A percentile compares a stretch with the other conserved stretches of the same genome.
These are phyloP conservation scores for Ophioceras dolichostomum DNA, from an alignment of 2,329 filamentous ascomycete genomes.

Conservation along the genomic window DNA sequence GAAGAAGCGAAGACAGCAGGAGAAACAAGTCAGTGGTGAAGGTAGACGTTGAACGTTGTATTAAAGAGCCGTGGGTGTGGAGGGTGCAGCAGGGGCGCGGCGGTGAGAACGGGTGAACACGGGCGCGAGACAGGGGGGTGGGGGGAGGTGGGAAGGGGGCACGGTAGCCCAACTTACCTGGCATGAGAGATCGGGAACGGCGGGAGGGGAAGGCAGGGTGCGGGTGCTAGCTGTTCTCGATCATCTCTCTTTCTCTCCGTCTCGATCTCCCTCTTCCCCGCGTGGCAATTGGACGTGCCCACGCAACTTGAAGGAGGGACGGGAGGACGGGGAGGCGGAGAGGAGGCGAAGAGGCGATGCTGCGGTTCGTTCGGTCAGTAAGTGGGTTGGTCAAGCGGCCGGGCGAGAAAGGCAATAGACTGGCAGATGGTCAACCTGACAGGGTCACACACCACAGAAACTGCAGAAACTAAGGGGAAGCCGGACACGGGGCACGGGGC, in stretches of 20 bases:
- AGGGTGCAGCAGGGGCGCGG: too few species aligned
- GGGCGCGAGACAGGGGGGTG: background rate
- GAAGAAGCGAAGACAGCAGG: background rate
- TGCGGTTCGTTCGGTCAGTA: too few species aligned
- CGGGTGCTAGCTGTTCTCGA: background rate
- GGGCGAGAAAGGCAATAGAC: too few species aligned
- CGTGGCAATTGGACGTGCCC: background rate
- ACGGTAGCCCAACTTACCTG: conserved; percentile 6
- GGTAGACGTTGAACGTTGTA: too few species aligned
- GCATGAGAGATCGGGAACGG: conserved; percentile 4
- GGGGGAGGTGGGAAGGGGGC: conserved; percentile 2
- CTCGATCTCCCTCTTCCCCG: too few species aligned
- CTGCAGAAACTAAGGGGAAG: too few species aligned
- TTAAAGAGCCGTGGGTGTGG: too few species aligned
- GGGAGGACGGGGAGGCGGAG: background rate
- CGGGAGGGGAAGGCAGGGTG: background rate
- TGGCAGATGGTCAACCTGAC: too few species aligned
- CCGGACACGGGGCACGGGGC: too few species aligned
- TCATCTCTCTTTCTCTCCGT: too few species aligned
- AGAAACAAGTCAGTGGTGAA: background rate
- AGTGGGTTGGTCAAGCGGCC: too few species aligned
- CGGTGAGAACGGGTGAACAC: background rate
- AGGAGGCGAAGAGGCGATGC: conserved; percentile 3
- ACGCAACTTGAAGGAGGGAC: background rate
- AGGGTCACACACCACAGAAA: too few species aligned